Evolutionary conservation across 345 rosid genomes (phyloP), one percentile per base, ranked within the genome.

Genomic region (Sonneratia alba): DNA sequence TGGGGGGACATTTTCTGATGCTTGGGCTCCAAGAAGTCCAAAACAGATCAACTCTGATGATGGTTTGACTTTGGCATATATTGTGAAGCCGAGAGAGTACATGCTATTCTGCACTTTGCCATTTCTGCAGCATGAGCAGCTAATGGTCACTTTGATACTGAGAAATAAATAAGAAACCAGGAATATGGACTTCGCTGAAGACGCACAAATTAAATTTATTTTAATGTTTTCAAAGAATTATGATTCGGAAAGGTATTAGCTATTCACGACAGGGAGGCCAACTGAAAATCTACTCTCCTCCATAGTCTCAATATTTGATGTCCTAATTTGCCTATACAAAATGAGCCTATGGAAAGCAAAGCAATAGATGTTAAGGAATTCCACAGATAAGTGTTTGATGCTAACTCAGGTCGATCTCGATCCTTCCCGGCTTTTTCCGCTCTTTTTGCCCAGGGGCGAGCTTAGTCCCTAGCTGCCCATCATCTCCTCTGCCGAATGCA

Each of bases 401-500:
- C 53, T 90, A 89, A 73, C 80, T 80, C 75, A 95, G 88, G 79
- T 92, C 87, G 9, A 92, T 73, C 11, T 82, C 83, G 57, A 95
- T 93, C 70, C 74, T 76, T 63, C 87, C 92, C 0, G 97, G 98
- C 59, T 83, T 85, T 7, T 78, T 90, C 81, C 94, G 80, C 79
- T 90, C 92, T 1, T 83, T 77, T 75, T 86, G 83, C 81, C 79
- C 80, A 72, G 85, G 84, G 2, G 77, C 83, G 3, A 88, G 90
- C 76, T 87, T 84, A 59, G 82, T 76, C 36, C 97, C 97, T 5
- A 95, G 96, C 85, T 95, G 96, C 68, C 99, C 99, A 66, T 81
- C 89, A 81, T 90, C 96, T n/a, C 97, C 99, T 0, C 91, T 87
- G 1, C 99, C 97, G 45, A 95, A 90, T 0, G 97, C 90, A 7